A percentile compares a stretch with the other conserved stretches of the same genome.
phyloP scores from a whole-genome alignment of 495 filamentous ascomycete genomes.

The Endocarpon pusillum region DNA sequence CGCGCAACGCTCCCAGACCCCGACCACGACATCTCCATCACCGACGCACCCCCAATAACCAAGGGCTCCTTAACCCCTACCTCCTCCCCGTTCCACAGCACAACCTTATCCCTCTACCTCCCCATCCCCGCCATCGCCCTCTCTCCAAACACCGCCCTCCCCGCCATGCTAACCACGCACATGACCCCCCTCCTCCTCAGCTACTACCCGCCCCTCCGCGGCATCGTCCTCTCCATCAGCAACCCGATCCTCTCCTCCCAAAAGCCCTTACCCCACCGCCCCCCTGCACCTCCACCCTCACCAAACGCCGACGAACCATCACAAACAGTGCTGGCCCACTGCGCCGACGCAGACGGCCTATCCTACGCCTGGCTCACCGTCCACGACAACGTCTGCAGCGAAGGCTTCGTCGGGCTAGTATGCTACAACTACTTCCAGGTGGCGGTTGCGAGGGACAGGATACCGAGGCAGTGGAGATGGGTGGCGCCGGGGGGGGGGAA shows the following conservation, averaged over 20 bases:
- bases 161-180: constrained; percentile 53
- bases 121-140: constrained; percentile 53
- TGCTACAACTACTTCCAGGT: constrained; percentile 64
- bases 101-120: constrained; percentile 51
- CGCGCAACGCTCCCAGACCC: constrained; percentile 16
- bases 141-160: constrained; percentile 41
- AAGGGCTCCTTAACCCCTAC: constrained; percentile 6
- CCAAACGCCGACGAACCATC: constrained; percentile 14
- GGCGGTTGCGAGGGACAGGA: constrained; percentile 43
- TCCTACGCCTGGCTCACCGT: constrained; percentile 55
- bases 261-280: constrained; percentile 12
- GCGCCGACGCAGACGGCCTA: constrained; percentile 49
- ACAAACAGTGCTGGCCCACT: constrained; percentile 32
- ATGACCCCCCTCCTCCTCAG: constrained; percentile 59
- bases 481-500: no score
- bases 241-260: constrained; percentile 34
- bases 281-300: constrained; percentile 12
- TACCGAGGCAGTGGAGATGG: constrained; percentile 56
- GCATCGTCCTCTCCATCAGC: constrained; percentile 53
- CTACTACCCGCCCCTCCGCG: constrained; percentile 54
- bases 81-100: constrained; percentile 40
- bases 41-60: constrained; percentile 1
- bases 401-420: constrained; percentile 51
- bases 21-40: constrained; percentile 9
- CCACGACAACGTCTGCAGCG: constrained; percentile 54